Conservation (phyloP, 129 eudicot genomes). For the Glebionis coronaria region DNA sequence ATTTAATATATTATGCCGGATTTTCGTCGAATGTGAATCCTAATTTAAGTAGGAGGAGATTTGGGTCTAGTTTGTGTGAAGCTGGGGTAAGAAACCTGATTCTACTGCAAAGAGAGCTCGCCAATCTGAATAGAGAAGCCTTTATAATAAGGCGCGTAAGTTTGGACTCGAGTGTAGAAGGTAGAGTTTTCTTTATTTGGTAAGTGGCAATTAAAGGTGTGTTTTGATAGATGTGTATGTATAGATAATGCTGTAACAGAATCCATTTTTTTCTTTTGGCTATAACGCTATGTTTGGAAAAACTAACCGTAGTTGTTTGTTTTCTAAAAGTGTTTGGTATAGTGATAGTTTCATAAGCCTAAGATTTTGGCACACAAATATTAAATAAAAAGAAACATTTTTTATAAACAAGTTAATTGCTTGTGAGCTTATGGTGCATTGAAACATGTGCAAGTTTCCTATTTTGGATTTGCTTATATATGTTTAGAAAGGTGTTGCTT, state of each 20-base stretch:
- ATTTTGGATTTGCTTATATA: too few species aligned
- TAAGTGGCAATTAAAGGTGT: neutral
- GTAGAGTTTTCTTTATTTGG: conserved; percentile 23
- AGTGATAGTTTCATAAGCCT: too few species aligned
- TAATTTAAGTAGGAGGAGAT: conserved; percentile 18
- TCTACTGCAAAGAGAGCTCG: conserved; percentile 89
- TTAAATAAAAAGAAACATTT: too few species aligned
- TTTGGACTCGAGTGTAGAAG: conserved; percentile 85
- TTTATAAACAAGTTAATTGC: too few species aligned
- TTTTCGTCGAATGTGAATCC: too few species aligned
- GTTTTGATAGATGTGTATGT: neutral
- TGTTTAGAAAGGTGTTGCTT: too few species aligned
- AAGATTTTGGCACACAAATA: too few species aligned
- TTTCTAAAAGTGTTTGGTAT: too few species aligned
- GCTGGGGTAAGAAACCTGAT: conserved; percentile 67
- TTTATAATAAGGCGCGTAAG: conserved; percentile 62
- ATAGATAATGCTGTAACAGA: conserved; percentile 17
- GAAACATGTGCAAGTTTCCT: too few species aligned
- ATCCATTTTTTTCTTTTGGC: neutral
- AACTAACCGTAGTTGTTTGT: too few species aligned
- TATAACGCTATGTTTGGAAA: neutral
- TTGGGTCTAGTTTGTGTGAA: conserved; percentile 57
- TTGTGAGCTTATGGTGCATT: too few species aligned
- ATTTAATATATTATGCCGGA: too few species aligned
- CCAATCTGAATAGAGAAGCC: conserved; percentile 82